Evolutionary conservation across 352 stramenopile genomes (phyloP).

Genomic region (Globisporangium orthogonon): DNA sequence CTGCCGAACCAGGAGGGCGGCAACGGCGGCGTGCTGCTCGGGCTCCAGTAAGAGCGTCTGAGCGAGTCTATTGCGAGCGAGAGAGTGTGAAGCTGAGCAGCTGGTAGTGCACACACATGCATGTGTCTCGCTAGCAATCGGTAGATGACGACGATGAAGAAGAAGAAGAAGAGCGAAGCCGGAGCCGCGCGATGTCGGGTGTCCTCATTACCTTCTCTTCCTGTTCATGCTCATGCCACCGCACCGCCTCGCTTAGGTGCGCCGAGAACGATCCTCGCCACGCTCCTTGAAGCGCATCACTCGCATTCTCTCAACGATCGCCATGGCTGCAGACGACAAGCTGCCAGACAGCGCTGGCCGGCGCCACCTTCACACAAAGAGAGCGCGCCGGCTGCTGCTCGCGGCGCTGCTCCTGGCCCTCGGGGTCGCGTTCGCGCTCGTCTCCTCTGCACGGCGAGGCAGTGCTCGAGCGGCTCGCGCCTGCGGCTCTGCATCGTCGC

Average conservation of each 20-base stretch:
- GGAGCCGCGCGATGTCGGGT: background rate
- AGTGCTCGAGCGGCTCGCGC: background rate
- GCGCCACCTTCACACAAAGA: background rate
- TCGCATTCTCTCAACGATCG: background rate
- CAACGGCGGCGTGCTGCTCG: conserved; percentile 82
- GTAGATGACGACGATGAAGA: background rate
- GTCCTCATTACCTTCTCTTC: background rate
- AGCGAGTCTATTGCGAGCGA: background rate
- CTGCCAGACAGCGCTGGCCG: background rate
- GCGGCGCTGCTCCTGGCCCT: conserved; percentile 4
- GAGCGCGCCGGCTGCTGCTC: background rate
- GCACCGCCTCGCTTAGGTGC: background rate
- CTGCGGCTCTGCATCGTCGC: background rate
- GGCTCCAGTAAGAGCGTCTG: conserved; percentile 51
- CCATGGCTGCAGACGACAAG: background rate
- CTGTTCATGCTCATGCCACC: background rate
- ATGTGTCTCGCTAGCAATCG: background rate
- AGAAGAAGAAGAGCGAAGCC: background rate
- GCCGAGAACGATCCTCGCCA: background rate
- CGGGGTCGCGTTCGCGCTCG: background rate
- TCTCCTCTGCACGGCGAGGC: background rate
- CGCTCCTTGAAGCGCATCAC: no score
- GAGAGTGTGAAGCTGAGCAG: background rate
- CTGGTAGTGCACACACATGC: background rate
- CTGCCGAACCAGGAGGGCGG: conserved; percentile 89